Conservation (phyloP, 2,329 filamentous ascomycete species). For the Beauveria sp. region DNA sequence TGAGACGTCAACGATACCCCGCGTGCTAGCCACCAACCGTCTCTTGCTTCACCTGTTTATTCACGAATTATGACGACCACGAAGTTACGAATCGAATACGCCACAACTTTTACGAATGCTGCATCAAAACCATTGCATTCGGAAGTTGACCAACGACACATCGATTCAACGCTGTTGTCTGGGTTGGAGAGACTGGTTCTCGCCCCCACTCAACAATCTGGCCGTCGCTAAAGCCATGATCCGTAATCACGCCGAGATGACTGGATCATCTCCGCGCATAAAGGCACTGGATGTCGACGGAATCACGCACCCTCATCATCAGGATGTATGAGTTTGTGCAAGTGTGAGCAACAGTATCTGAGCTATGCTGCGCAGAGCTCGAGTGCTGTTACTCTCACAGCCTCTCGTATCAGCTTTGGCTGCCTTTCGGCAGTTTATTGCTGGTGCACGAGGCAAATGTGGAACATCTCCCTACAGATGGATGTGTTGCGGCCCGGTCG, state of each 20-base stretch:
- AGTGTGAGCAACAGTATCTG: background rate
- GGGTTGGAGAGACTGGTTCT: conserved; percentile 3
- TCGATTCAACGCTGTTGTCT: conserved; percentile 7
- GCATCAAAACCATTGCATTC: conserved; percentile 1
- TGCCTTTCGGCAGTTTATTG: background rate
- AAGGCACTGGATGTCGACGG: conserved; percentile 40
- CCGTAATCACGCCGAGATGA: conserved; percentile 30
- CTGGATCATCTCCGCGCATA: conserved; percentile 30
- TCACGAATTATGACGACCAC: conserved; percentile 12
- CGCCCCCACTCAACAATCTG: conserved; percentile 26
- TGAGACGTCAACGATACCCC: conserved; percentile 9
- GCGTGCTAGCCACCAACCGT: conserved; percentile 8
- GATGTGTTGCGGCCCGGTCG: background rate
- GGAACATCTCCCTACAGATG: conserved; percentile 12
- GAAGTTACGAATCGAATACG: conserved; percentile 12
- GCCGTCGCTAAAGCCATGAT: conserved; percentile 27
- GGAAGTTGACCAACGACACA: conserved; percentile 4
- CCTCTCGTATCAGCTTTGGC: background rate
- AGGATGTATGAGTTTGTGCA: conserved; percentile 11
- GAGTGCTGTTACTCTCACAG: background rate
- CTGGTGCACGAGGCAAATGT: background rate
- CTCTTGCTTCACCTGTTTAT: conserved; percentile 1
- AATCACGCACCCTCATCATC: conserved; percentile 20
- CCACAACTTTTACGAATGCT: conserved; percentile 6
- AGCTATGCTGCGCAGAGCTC: background rate